phyloP scores from a whole-genome alignment of 495 filamentous ascomycete species.

The Aspergillus sclerotioniger region DNA sequence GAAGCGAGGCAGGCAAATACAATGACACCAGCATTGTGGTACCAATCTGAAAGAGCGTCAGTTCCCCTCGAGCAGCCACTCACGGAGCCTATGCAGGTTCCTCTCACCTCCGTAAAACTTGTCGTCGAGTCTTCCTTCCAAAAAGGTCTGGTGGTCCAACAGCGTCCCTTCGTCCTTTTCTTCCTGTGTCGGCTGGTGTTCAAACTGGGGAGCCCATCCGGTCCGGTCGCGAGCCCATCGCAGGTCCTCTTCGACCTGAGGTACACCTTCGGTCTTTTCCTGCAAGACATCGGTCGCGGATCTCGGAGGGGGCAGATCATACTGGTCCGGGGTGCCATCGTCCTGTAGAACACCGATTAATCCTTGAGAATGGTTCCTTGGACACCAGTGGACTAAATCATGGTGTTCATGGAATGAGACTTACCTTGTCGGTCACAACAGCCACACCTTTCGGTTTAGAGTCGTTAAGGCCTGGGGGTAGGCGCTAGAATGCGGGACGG shows the following conservation, averaged over 20 bases:
- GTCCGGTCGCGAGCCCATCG: conserved; percentile 66
- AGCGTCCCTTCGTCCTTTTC: conserved; percentile 61
- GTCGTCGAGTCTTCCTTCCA: conserved; percentile 84
- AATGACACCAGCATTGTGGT: conserved; percentile 91
- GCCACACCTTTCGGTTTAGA: conserved; percentile 65
- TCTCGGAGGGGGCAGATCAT: conserved; percentile 74
- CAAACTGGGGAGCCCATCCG: conserved; percentile 89
- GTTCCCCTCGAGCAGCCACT: neutral
- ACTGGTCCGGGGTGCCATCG: conserved; percentile 63
- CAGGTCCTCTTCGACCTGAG: conserved; percentile 53
- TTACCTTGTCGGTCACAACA: conserved; percentile 69
- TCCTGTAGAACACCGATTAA: conserved; percentile 40
- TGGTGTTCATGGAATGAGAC: conserved; percentile 14
- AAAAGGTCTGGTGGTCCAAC: conserved; percentile 79
- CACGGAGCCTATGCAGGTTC: neutral
- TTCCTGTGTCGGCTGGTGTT: conserved; percentile 51
- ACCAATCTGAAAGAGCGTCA: conserved; percentile 69
- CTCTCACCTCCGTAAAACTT: conserved; percentile 81
- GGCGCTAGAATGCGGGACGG: conserved; percentile 35
- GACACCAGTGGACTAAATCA: neutral
- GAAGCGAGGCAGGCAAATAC: conserved; percentile 87
- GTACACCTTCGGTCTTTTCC: conserved; percentile 41
- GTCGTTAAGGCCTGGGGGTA: conserved; percentile 63
- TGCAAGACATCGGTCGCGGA: conserved; percentile 62
- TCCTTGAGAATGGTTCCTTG: neutral